Percentiles rank a stretch among this genome's conserved stretches.
These are phyloP conservation scores for Nasturtium officinale DNA, from an alignment of 345 rosid genomes.

Conservation along the genomic window DNA sequence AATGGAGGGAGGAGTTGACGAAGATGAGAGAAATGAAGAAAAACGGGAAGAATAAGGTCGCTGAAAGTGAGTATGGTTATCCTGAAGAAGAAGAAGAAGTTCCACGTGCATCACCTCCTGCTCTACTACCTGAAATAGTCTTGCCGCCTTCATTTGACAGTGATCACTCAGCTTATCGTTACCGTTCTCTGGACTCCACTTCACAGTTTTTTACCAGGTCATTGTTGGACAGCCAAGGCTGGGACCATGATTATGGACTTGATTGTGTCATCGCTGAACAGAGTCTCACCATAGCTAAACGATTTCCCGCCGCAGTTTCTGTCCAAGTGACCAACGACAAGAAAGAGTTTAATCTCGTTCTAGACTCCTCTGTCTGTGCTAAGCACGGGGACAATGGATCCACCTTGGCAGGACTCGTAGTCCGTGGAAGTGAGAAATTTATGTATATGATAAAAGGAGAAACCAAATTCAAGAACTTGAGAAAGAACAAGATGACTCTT, in stretches of 20 bases:
- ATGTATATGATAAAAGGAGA: conserved; percentile 68
- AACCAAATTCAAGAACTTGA: conserved; percentile 66
- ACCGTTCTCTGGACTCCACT: conserved; percentile 76
- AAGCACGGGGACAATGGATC: conserved; percentile 78
- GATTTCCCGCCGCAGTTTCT: conserved; percentile 59
- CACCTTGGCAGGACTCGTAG: conserved; percentile 72
- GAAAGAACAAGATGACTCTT: conserved; percentile 57
- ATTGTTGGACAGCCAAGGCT: conserved; percentile 76
- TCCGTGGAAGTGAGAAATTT: conserved; percentile 74
- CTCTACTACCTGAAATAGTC: conserved; percentile 77
- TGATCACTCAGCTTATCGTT: conserved; percentile 79
- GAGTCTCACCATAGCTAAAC: conserved; percentile 57
- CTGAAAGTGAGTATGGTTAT: conserved; percentile 50
- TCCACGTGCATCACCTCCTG: conserved; percentile 70
- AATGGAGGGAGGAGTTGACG: conserved; percentile 78
- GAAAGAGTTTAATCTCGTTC: conserved; percentile 73
- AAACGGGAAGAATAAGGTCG: conserved; percentile 54
- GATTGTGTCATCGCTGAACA: conserved; percentile 81
- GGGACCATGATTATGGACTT: conserved; percentile 97
- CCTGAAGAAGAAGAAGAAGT: conserved; percentile 70
- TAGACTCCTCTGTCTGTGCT: conserved; percentile 67
- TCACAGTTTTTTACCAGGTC: conserved; percentile 83
- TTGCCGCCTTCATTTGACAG: conserved; percentile 85
- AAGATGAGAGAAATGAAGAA: conserved; percentile 80
- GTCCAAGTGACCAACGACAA: conserved; percentile 81